phyloP scores from a whole-genome alignment of 2,329 filamentous ascomycete species.

The Penicillium digitatum region DNA sequence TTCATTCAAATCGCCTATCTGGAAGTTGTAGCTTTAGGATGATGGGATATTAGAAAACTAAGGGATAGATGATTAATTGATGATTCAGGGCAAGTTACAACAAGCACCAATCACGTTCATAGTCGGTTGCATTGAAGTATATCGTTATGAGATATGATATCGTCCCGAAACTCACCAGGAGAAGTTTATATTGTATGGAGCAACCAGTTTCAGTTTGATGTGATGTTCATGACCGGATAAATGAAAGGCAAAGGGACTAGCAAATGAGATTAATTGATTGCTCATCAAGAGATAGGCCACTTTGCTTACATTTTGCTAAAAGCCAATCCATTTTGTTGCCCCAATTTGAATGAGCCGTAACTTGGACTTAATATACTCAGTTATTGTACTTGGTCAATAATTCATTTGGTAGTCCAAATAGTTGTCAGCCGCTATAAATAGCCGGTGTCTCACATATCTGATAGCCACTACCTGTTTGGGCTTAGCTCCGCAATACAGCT shows the following conservation, averaged over 20 bases:
- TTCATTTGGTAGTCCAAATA: neutral
- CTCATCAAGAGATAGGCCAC: neutral
- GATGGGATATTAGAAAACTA: neutral
- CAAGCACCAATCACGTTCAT: neutral
- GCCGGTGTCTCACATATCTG: conserved; percentile 21
- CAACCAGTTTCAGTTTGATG: too few relatives aligned
- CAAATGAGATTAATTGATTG: neutral
- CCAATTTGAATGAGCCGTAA: neutral
- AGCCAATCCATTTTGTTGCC: neutral
- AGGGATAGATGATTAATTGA: neutral
- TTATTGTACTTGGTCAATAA: neutral
- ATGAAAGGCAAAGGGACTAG: too few relatives aligned
- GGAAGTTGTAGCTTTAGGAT: neutral
- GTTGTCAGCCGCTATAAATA: conserved; percentile 19
- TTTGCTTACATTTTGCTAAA: neutral
- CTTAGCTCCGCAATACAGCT: conserved; percentile 20
- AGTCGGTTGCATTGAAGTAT: too few relatives aligned
- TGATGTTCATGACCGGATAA: neutral
- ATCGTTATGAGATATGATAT: neutral
- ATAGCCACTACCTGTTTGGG: conserved; percentile 13
- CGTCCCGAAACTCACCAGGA: too few relatives aligned
- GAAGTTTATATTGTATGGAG: neutral
- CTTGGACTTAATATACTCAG: neutral
- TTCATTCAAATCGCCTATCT: neutral
- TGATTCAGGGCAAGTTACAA: neutral